A percentile compares a stretch with the other conserved stretches of the same genome.
Evolutionary conservation across 1,139 yeast species (phyloP).

Genomic region (Pichia sp.): DNA sequence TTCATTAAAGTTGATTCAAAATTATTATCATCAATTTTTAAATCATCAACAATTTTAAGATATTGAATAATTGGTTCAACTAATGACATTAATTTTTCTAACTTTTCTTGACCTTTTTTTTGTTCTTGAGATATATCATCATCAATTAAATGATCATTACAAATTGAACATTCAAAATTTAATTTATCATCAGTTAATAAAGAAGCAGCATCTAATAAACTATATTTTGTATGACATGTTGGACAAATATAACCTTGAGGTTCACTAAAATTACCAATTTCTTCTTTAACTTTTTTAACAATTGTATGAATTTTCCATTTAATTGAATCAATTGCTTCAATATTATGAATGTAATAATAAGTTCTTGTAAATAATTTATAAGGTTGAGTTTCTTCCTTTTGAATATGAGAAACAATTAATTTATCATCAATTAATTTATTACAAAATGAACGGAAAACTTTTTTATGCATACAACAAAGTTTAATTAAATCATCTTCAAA

Average conservation of each 20-base stretch:
- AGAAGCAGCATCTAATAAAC: conserved; percentile 84
- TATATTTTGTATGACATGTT: conserved; percentile 70
- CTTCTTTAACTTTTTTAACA: conserved; percentile 72
- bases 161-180: conserved; percentile 78
- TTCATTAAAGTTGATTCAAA: conserved; percentile 75
- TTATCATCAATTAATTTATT: conserved; percentile 81
- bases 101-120: conserved; percentile 70
- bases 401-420: conserved; percentile 57
- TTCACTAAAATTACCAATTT: conserved; percentile 74
- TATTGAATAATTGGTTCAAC: conserved; percentile 82
- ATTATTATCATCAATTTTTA: conserved; percentile 78
- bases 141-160: conserved; percentile 71
- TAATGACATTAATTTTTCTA: conserved; percentile 82
- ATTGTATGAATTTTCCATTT: conserved; percentile 94
- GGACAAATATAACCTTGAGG: conserved; percentile 95
- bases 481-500: conserved; percentile 90
- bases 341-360: conserved; percentile 80
- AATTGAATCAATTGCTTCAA: conserved; percentile 91
- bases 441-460: conserved; percentile 79
- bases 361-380: conserved; percentile 68
- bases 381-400: conserved; percentile 75
- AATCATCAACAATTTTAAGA: conserved; percentile 80
- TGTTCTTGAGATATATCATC: conserved; percentile 87
- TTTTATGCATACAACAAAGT: conserved; percentile 75
- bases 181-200: conserved; percentile 72